Base-by-base conservation (phyloP, 176 grass and related monocot genomes). In the Miscanthus lutarioriparius region DNA sequence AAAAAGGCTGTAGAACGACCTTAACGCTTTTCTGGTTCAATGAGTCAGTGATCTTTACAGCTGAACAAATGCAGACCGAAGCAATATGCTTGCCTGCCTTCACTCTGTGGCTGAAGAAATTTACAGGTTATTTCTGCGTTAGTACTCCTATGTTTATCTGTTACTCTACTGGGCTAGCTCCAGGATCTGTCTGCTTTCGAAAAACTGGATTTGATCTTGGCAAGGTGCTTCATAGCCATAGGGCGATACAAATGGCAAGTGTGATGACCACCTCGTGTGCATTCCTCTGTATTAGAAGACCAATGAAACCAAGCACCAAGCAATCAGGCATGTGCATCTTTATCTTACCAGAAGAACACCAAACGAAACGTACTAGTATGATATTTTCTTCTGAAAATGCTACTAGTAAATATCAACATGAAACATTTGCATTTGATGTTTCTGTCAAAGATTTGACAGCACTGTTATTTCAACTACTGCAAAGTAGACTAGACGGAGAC, bases 221-320 rank as follows among this genome's bases (percentile, higher is more conserved):
- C 63, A 8, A 48, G 61, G 35, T 33, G 43, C 76, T 76, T 84
- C 86, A 82, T 22, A 94, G 76, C 83, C 83, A 91, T 26, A 87
- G 67, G 8, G 82, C 61, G 37, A 89, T 70, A 74, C 84, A 84
- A 19, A 82, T 64, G 33, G 71, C 71, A 59, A 94, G 56, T 58
- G 69, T 63, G 65, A 87, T 37, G 59, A 25, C 81, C 54, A 86
- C 7, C 73, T 87, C 79, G 22, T 59, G 84, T 47, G 82, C 62
- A 85, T 70, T 76, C 85, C 70, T 94, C 89, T 91, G 89, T 36
- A 82, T 64, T 20, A 80, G 64, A 88, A 78, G 37, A 74, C 66
- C 22, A 82, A 64, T 66, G 49, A 86, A 81, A 37, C 47, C 49
- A 79, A 82, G 44, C n/a, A 32, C 20, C n/a, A 68, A 70, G 13